Conservation (phyloP, 2,329 filamentous ascomycete species). For the Alternaria postmessia region DNA sequence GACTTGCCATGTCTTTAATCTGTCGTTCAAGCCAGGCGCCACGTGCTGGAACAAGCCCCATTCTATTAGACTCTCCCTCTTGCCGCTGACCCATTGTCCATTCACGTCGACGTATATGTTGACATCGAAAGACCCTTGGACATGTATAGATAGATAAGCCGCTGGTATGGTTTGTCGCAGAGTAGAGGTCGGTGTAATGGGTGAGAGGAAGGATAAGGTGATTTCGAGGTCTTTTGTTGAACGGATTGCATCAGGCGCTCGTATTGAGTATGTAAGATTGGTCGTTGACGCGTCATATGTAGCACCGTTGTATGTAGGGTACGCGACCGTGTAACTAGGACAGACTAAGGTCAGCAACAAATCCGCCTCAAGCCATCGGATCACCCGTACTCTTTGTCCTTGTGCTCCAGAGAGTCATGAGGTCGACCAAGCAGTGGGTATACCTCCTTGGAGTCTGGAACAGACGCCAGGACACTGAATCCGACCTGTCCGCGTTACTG, state of each 20-base stretch:
- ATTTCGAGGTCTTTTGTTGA: constrained; percentile 59
- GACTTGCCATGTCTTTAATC: constrained; percentile 73
- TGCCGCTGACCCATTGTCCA: constrained; percentile 80
- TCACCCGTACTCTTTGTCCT: constrained; percentile 50
- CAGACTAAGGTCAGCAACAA: constrained; percentile 1
- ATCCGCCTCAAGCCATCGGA: not conserved
- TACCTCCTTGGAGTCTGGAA: constrained; percentile 66
- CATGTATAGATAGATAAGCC: constrained; percentile 76
- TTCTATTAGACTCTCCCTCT: constrained; percentile 71
- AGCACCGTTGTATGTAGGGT: constrained; percentile 66
- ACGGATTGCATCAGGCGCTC: constrained; percentile 49
- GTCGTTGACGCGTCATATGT: constrained; percentile 75
- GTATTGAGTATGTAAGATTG: constrained; percentile 71
- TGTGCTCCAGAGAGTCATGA: constrained; percentile 66
- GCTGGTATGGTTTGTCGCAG: constrained; percentile 83
- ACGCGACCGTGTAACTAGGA: constrained; percentile 63
- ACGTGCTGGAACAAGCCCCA: constrained; percentile 68
- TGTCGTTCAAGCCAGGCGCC: constrained; percentile 45
- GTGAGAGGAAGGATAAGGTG: constrained; percentile 74
- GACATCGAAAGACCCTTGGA: constrained; percentile 68
- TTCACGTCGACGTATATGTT: constrained; percentile 59
- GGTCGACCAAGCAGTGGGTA: constrained; percentile 72
- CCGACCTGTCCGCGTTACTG: constrained; percentile 57
- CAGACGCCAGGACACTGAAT: constrained; percentile 68
- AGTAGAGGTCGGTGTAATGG: constrained; percentile 82